Evolutionary conservation across 1,139 yeast species (phyloP), one percentile per base, ranked within the genome.

Genomic region (Yamadazyma epiphylla): DNA sequence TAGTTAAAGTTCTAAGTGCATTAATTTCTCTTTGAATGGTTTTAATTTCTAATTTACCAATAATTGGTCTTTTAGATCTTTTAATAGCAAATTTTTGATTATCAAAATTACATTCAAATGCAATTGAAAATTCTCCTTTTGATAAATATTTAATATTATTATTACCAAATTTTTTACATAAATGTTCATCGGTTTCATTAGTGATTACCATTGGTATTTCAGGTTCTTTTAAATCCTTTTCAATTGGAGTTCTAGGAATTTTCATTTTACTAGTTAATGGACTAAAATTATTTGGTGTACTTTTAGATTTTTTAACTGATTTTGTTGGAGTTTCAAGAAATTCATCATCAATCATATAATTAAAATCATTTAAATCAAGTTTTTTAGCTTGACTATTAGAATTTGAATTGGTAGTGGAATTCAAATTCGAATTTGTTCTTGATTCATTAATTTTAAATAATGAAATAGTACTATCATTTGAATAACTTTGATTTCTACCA

Each of bases 121-220:
- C 97, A 26, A 79, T 67, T 3, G 96, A 85, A 50, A 91, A 91
- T 54, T 87, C 95, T 13, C 98, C 97, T 24, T 74, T 65, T 4
- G 95, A 96, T 30, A 88, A 66, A 29, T 80, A 59, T 31, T 73
- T 70, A 27, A 89, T 87, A 43, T 79, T 75, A 32, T 74, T 55
- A 47, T 51, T 58, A 2, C 78, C 85, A 58, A 89, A 89, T 52
- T 80, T 77, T 21, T 77, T 70, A 27, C 72, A 60, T 37, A 87
- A 64, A 49, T 78, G 85, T 26, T 74, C 74, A 46, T 81, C 87
- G 15, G 69, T 53, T 17, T 17, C 20, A 17, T 7, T 7, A 7
- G 20, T 17, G 13, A 7, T 13, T 7, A 5, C 14, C 8, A 7
- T 12, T 21, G n/a, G 16, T 24, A 21, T 11, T 19, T 21, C n/a